Evolutionary conservation across 306 rosid genomes (phyloP).

Genomic region (Glycyrrhiza uralensis): DNA sequence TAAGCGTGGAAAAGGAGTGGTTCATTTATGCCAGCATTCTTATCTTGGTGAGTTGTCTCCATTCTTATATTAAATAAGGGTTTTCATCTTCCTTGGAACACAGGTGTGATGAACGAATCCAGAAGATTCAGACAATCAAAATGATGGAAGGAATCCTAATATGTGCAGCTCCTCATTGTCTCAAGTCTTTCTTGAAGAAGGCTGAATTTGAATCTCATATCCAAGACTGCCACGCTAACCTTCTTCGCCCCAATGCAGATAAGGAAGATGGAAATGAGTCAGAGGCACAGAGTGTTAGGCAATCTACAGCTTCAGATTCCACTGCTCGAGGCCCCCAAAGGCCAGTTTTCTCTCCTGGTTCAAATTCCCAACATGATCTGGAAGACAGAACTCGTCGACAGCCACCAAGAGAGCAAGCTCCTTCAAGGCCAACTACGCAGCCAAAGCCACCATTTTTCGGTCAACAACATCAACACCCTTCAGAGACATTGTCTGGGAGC

Average conservation of each 20-base stretch:
- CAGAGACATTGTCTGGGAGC: conserved; percentile 51
- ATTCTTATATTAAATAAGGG: background rate
- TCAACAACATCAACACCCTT: conserved; percentile 59
- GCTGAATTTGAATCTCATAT: conserved; percentile 88
- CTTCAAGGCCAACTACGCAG: conserved; percentile 61
- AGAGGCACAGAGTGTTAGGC: conserved; percentile 77
- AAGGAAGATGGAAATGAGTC: conserved; percentile 86
- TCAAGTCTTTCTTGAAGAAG: conserved; percentile 80
- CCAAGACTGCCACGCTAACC: conserved; percentile 68
- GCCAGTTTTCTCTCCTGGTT: conserved; percentile 72
- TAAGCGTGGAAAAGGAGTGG: background rate
- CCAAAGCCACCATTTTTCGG: conserved; percentile 65
- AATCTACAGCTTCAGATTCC: conserved; percentile 71
- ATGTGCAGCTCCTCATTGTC: conserved; percentile 99
- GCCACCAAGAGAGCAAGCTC: conserved; percentile 66
- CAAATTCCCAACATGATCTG: conserved; percentile 71
- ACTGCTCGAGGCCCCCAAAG: conserved; percentile 67
- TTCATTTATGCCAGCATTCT: background rate
- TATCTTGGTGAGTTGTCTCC: background rate
- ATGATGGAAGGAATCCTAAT: conserved; percentile 97
- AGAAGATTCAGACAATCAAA: conserved; percentile 95
- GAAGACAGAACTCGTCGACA: conserved; percentile 78
- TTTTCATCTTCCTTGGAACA: conserved; percentile 32
- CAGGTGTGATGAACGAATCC: conserved; percentile 96
- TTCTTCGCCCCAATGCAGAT: conserved; percentile 70